Conservation (phyloP, 805 yeast genomes). For the Zygotorulaspora florentina region DNA sequence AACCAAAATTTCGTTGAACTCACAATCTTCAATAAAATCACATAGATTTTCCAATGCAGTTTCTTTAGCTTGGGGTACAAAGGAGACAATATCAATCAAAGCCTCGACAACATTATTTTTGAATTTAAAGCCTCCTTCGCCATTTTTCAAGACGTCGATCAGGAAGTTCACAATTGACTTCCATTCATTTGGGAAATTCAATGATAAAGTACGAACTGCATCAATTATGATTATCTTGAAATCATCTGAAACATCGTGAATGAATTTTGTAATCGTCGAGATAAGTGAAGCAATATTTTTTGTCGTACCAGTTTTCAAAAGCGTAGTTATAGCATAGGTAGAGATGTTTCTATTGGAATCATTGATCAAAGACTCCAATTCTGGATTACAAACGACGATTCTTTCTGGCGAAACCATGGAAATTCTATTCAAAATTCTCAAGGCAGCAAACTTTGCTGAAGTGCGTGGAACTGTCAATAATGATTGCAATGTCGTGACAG, state of each 20-base stretch:
- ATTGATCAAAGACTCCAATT: constrained; percentile 79
- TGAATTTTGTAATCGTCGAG: constrained; percentile 77
- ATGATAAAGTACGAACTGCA: constrained; percentile 85
- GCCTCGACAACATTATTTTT: constrained; percentile 90
- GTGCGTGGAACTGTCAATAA: constrained; percentile 84
- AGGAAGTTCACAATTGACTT: constrained; percentile 75
- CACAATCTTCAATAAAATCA: constrained; percentile 98
- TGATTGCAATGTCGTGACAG: constrained; percentile 68
- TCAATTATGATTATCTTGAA: constrained; percentile 92
- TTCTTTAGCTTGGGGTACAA: constrained; percentile 78
- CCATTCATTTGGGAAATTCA: constrained; percentile 90
- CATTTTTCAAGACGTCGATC: constrained; percentile 74
- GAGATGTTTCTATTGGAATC: constrained; percentile 90
- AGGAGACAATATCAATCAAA: constrained; percentile 82
- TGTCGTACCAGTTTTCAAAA: constrained; percentile 90
- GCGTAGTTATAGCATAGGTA: constrained; percentile 93
- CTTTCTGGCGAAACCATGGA: constrained; percentile 80
- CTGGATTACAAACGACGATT: constrained; percentile 72
- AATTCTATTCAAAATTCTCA: constrained; percentile 79
- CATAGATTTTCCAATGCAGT: constrained; percentile 82
- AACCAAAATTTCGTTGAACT: constrained; percentile 89
- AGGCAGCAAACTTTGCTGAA: constrained; percentile 88
- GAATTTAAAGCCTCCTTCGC: constrained; percentile 80
- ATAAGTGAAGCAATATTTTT: constrained; percentile 86
- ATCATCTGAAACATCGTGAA: constrained; percentile 93